Evolutionary conservation across 2,329 filamentous ascomycete species (phyloP), one percentile per base, ranked within the genome.

Genomic region (Macrophomina phaseolina): DNA sequence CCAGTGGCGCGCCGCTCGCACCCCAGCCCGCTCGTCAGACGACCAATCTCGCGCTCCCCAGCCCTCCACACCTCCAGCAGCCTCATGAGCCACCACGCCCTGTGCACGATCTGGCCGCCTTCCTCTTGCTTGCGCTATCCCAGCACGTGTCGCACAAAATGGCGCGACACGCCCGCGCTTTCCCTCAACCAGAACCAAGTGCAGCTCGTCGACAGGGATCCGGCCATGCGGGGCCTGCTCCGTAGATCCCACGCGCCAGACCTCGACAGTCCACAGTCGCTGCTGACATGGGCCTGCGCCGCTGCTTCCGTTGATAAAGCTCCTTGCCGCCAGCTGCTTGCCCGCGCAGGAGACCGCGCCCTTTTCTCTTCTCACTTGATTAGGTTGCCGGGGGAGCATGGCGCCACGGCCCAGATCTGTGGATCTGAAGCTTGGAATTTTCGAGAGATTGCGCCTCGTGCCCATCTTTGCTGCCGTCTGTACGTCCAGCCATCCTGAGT

Each of bases 341-440:
- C 18, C 9, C 2, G 8, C 30, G 23, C 12, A 8, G 40, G 55
- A 55, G 14, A 64, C 36, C 49, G 28, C 61, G n/a, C 36, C 28
- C 18, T 18, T 7, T 40, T 23, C 28, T 18, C 9, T 14, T 1
- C n/a, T 14, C 3, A 5, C 36, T 11, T 9, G 8, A 4, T n/a
- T 32, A 14, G 16, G n/a, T 14, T 45, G 5, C 32, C 46, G 58
- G 42, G 23, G 3, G 16, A 42, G 40, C 14, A 65, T 65, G 63
- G 63, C 51, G 4, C 63, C 63, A 7, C 51, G 63, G 7, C 63
- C 63, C 14, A 46, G 30, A 28, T n/a, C 63, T 1, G 40, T 51
- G 5, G 63, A 65, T 36, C 42, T 65, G 40, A 65, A n/a, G 36
- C 63, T 65, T 18, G 49, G 52, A 40, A 48, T 65, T 11, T 65